Conservation (phyloP, 805 yeast species). For the Cyberlindnera sargentensis region DNA sequence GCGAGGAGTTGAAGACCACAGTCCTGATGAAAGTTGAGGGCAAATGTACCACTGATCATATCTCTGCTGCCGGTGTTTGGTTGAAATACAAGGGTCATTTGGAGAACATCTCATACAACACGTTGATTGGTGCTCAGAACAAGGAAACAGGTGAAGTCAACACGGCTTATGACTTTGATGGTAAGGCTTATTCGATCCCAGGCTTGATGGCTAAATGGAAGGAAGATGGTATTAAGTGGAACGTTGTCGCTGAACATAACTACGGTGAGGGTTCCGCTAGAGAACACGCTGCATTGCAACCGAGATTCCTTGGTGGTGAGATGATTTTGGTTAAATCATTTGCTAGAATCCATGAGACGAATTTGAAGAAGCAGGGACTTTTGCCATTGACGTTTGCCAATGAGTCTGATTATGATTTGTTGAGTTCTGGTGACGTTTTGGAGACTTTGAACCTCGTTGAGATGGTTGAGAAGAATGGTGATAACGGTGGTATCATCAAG, state of each 20-base stretch:
- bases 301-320: slow-evolving; percentile 88
- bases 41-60: slow-evolving; percentile 97
- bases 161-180: slow-evolving; percentile 80
- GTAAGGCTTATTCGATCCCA: slow-evolving; percentile 75
- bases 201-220: slow-evolving; percentile 97
- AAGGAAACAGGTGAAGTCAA: slow-evolving; percentile 96
- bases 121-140: slow-evolving; percentile 94
- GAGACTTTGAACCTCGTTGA: slow-evolving; percentile 70
- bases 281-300: slow-evolving; percentile 97
- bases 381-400: slow-evolving; percentile 89
- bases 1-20: slow-evolving; percentile 69
- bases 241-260: slow-evolving; percentile 94
- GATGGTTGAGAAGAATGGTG: slow-evolving; percentile 72
- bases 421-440: slow-evolving; percentile 70
- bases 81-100: slow-evolving; percentile 96
- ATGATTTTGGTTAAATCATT: slow-evolving; percentile 87
- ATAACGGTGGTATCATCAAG: slow-evolving; percentile 77
- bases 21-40: slow-evolving; percentile 91
- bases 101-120: slow-evolving; percentile 91
- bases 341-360: slow-evolving; percentile 98
- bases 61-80: slow-evolving; percentile 99
- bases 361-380: slow-evolving; percentile 97
- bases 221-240: slow-evolving; percentile 77
- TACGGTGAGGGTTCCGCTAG: slow-evolving; percentile 99
- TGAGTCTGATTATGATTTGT: slow-evolving; percentile 80